Conservation (phyloP, 345 rosid genomes). For the Salix viminalis region DNA sequence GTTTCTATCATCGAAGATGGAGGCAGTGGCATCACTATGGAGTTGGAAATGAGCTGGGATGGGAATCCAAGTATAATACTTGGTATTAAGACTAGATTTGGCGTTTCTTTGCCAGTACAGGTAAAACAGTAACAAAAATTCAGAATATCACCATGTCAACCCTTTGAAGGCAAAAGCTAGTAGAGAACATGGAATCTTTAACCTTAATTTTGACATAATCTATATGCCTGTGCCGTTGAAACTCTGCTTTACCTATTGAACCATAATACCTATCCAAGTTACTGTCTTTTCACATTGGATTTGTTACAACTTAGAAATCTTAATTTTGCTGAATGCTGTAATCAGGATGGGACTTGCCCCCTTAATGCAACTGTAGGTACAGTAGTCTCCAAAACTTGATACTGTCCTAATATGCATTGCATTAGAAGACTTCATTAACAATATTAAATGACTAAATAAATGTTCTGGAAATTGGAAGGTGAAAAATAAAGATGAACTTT, state of each 20-base stretch:
- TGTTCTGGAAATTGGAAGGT: not conserved
- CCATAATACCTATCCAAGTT: no score
- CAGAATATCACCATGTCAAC: not conserved
- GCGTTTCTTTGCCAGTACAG: slow-evolving; percentile 36
- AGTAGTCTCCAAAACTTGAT: not conserved
- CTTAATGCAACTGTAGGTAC: no score
- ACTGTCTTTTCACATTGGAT: no score
- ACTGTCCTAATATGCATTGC: not conserved
- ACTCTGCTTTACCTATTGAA: not conserved
- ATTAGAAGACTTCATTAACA: not conserved
- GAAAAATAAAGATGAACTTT: not conserved
- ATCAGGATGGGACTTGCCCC: not conserved
- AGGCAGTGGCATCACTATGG: slow-evolving; percentile 28
- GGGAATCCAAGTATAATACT: slow-evolving; percentile 36
- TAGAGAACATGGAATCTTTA: not conserved
- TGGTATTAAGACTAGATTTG: slow-evolving; percentile 31
- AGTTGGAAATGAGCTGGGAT: slow-evolving; percentile 40
- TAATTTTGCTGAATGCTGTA: not conserved
- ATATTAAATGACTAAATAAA: not conserved
- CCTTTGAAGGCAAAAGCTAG: not conserved
- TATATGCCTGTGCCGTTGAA: not conserved
- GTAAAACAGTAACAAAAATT: slow-evolving; percentile 4
- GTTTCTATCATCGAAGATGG: slow-evolving; percentile 30
- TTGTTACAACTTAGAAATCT: not conserved
- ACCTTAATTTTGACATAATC: not conserved